A percentile compares a stretch with the other conserved stretches of the same genome.
Conservation (phyloP, 1,284 basidiomycete genomes). For the Malassezia cuniculi region DNA sequence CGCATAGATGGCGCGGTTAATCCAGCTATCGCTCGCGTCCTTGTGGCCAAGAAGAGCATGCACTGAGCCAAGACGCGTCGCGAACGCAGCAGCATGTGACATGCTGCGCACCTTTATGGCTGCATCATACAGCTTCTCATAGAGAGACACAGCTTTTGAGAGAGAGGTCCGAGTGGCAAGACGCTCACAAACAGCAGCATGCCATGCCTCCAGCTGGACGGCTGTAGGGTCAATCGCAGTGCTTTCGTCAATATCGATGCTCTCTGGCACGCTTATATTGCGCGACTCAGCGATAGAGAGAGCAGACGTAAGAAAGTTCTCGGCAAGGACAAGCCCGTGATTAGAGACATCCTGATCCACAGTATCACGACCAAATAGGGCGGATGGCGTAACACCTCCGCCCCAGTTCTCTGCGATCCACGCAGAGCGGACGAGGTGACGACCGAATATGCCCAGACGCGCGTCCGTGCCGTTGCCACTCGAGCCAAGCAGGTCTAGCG, state of each 20-base stretch:
- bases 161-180: constrained; percentile 10
- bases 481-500: constrained; percentile 1
- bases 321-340: constrained; percentile 25
- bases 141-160: constrained; percentile 7
- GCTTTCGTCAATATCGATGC: constrained; percentile 13
- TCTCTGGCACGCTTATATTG: constrained; percentile 28
- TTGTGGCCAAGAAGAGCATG: not conserved
- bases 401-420: constrained; percentile 42
- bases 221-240: constrained; percentile 15
- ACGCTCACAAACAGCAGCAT: constrained; percentile 15
- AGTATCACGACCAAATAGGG: constrained; percentile 20
- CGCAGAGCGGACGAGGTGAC: constrained; percentile 33
- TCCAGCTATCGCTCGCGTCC: not conserved
- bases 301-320: constrained; percentile 25
- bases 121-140: constrained; percentile 21
- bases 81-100: not conserved
- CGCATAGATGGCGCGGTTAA: constrained; percentile 7
- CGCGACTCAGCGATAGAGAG: constrained; percentile 20
- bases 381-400: constrained; percentile 28
- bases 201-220: constrained; percentile 14
- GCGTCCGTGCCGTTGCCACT: constrained; percentile 23
- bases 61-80: constrained; percentile 4
- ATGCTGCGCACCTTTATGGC: too few species aligned
- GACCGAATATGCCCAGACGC: constrained; percentile 28
- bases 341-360: constrained; percentile 14